Evolutionary conservation across 2,329 filamentous ascomycete species (phyloP).

Genomic region (Corniculantispora saksenae): DNA sequence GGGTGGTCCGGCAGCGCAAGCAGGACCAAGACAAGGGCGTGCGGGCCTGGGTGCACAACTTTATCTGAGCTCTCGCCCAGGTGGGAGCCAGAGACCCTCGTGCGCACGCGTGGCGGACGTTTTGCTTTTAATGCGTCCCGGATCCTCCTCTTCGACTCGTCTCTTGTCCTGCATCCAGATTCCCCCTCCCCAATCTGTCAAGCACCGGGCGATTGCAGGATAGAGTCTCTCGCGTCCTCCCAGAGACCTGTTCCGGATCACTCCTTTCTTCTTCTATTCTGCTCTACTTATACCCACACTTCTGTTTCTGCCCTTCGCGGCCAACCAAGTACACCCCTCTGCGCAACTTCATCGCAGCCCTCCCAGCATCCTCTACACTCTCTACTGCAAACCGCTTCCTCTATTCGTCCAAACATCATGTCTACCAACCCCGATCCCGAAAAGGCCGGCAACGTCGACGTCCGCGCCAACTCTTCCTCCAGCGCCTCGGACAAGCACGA

Average conservation of each 20-base stretch:
- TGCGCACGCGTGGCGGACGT: not conserved
- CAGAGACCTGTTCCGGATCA: not conserved
- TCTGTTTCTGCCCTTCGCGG: not conserved
- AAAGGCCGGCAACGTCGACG: constrained; percentile 19
- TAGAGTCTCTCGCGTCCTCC: not conserved
- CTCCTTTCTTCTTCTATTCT: not conserved
- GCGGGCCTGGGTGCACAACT: not conserved
- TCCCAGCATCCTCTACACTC: not conserved
- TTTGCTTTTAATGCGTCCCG: not conserved
- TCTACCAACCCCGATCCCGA: constrained; percentile 20
- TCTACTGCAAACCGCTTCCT: not conserved
- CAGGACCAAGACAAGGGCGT: constrained; percentile 4
- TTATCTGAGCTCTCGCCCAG: constrained; percentile 1
- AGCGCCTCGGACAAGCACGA: constrained; percentile 21
- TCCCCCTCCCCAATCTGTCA: not conserved
- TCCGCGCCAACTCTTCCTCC: constrained; percentile 14
- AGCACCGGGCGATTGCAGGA: not conserved
- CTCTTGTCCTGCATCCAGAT: not conserved
- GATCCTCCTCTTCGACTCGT: not conserved
- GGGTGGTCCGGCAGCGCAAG: not conserved
- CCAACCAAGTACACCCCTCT: not conserved
- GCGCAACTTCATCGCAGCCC: not conserved
- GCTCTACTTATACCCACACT: not conserved
- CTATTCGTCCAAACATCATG: constrained; percentile 23
- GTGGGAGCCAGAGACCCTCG: not conserved